Evolutionary conservation across 129 eudicot species (phyloP).

Genomic region (Lactuca sativa): DNA sequence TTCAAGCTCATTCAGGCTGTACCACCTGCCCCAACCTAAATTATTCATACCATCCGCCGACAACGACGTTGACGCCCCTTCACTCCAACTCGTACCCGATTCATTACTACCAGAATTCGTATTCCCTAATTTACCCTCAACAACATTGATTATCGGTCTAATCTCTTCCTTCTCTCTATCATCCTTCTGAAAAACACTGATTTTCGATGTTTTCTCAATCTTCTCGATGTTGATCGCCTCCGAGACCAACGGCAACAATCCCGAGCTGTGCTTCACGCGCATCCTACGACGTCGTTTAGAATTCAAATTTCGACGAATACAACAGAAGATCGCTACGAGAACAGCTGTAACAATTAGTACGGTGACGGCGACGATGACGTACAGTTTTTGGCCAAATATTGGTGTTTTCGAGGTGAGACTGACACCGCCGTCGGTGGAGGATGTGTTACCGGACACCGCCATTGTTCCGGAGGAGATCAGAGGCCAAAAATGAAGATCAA

Average conservation of each 20-base stretch:
- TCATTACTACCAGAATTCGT: conserved; percentile 53
- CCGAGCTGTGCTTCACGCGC: conserved; percentile 49
- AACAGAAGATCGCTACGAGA: conserved; percentile 38
- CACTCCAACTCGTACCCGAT: conserved; percentile 58
- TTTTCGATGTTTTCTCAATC: conserved; percentile 8
- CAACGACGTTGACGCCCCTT: conserved; percentile 42
- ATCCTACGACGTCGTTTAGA: conserved; percentile 50
- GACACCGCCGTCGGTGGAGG: conserved; percentile 26
- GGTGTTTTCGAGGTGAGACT: conserved; percentile 49
- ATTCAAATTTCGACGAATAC: conserved; percentile 40
- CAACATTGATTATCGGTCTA: conserved; percentile 33
- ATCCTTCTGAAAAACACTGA: conserved; percentile 26
- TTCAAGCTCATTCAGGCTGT: conserved; percentile 63
- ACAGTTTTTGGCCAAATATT: conserved; percentile 61
- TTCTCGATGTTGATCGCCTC: conserved; percentile 30
- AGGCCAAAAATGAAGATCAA: not conserved
- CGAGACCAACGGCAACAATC: conserved; percentile 51
- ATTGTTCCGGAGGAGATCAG: conserved; percentile 34
- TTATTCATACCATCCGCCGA: conserved; percentile 49
- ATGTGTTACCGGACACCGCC: conserved; percentile 43
- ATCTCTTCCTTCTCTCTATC: conserved; percentile 30
- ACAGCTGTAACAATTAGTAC: conserved; percentile 32
- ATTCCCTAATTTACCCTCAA: conserved; percentile 45
- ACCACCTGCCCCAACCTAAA: conserved; percentile 85
- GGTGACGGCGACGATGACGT: conserved; percentile 52